Conservation (phyloP, 1,284 basidiomycete species). For the Polyporus tsugae region DNA sequence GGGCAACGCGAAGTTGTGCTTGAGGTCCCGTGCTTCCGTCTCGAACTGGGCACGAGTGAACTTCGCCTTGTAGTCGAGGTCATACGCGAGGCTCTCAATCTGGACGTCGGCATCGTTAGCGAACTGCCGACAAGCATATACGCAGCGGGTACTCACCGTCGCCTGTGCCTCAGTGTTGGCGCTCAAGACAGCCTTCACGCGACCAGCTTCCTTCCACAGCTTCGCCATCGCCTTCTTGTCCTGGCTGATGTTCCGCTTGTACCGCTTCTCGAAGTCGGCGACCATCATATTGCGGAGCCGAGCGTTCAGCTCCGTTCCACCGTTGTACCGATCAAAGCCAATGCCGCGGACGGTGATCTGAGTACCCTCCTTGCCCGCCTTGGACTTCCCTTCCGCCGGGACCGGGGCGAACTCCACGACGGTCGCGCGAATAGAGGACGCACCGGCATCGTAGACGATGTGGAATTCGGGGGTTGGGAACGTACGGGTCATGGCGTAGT, state of each 20-base stretch:
- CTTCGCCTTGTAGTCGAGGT: constrained; percentile 89
- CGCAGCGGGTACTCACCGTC: constrained; percentile 56
- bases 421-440: constrained; percentile 88
- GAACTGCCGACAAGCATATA: constrained; percentile 8
- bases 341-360: constrained; percentile 81
- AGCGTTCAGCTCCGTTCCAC: constrained; percentile 88
- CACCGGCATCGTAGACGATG: constrained; percentile 94
- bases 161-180: constrained; percentile 87
- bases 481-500: constrained; percentile 95
- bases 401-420: constrained; percentile 83
- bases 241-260: constrained; percentile 68
- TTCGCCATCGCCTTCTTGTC: constrained; percentile 93
- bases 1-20: constrained; percentile 72
- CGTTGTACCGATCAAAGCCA: constrained; percentile 82
- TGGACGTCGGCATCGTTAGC: constrained; percentile 40
- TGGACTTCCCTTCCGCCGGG: constrained; percentile 53
- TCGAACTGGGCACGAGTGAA: constrained; percentile 86
- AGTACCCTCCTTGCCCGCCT: constrained; percentile 66
- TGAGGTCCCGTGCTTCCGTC: constrained; percentile 68
- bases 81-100: constrained; percentile 90
- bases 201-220: constrained; percentile 91
- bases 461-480: constrained; percentile 89
- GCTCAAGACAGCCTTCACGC: constrained; percentile 93
- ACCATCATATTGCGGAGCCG: constrained; percentile 86
- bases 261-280: constrained; percentile 76